Evolutionary conservation across 2,329 filamentous ascomycete genomes (phyloP).

Genomic region (Macroventuria anomochaeta): DNA sequence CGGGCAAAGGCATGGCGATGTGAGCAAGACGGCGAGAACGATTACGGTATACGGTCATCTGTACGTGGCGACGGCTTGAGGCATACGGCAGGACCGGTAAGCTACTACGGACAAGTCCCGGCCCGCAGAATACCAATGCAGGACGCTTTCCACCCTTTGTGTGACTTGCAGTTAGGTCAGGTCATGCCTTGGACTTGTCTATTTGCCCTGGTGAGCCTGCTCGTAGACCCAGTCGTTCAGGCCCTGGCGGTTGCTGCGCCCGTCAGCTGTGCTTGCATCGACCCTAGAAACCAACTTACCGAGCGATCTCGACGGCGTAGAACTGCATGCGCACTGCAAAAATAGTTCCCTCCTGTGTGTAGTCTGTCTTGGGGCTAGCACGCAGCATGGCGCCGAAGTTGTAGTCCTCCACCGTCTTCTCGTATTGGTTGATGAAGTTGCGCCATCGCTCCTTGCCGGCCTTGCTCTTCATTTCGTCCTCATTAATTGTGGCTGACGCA

Average conservation of each 20-base stretch:
- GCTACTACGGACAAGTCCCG: conserved; percentile 8
- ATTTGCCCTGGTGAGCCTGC: conserved; percentile 64
- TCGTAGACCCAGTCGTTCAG: conserved; percentile 98
- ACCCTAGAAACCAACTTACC: conserved; percentile 54
- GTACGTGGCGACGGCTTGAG: neutral
- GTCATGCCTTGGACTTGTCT: conserved; percentile 8
- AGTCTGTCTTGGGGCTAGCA: conserved; percentile 78
- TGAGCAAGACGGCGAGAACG: neutral
- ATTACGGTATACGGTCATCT: neutral
- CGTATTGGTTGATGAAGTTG: conserved; percentile 90
- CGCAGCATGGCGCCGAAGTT: conserved; percentile 97
- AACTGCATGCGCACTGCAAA: conserved; percentile 87
- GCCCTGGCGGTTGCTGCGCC: conserved; percentile 74
- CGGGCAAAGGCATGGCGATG: conserved; percentile 6
- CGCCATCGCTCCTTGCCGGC: conserved; percentile 92
- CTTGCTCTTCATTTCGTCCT: conserved; percentile 98
- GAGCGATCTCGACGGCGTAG: conserved; percentile 77
- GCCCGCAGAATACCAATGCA: conserved; percentile 11
- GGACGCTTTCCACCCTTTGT: conserved; percentile 1
- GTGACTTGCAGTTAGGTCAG: neutral
- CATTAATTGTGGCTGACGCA: conserved; percentile 77
- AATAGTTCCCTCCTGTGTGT: conserved; percentile 87
- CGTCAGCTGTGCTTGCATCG: conserved; percentile 23
- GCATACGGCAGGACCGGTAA: conserved; percentile 5
- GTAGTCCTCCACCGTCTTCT: conserved; percentile 94